A percentile compares a stretch with the other conserved stretches of the same genome.
Evolutionary conservation across 805 yeast species (phyloP).

Genomic region (Saccharomycopsis babjevae): DNA sequence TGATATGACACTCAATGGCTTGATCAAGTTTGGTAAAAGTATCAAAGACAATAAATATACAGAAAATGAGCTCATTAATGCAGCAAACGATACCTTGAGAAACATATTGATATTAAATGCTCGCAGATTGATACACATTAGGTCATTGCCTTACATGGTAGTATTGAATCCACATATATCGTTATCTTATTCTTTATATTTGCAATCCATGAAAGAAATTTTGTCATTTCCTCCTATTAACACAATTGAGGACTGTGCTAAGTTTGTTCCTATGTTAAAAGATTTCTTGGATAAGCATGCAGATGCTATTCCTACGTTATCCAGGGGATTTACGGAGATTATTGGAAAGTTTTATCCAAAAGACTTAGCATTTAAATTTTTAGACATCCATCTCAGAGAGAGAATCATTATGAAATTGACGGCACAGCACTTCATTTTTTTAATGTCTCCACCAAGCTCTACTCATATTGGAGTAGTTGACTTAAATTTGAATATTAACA

Average conservation of each 20-base stretch:
- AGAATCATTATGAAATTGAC: conserved; percentile 79
- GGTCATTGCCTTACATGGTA: conserved; percentile 72
- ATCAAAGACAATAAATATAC: conserved; percentile 23
- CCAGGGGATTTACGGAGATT: conserved; percentile 74
- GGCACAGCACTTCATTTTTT: conserved; percentile 73
- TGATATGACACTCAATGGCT: conserved; percentile 39
- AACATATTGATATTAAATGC: conserved; percentile 54
- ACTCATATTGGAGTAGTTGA: conserved; percentile 59
- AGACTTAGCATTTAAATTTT: conserved; percentile 45
- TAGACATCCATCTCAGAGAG: conserved; percentile 70
- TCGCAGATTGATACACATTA: conserved; percentile 56
- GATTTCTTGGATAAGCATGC: conserved; percentile 65
- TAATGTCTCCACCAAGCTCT: conserved; percentile 38
- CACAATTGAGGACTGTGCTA: conserved; percentile 43
- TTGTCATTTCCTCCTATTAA: conserved; percentile 33
- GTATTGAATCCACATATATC: conserved; percentile 82
- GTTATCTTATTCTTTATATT: conserved; percentile 61
- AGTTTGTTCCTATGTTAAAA: conserved; percentile 42
- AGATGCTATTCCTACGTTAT: conserved; percentile 72
- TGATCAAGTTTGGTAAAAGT: conserved; percentile 36
- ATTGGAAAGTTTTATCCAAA: conserved; percentile 33
- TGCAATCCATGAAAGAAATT: conserved; percentile 52
- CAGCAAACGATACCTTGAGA: conserved; percentile 48
- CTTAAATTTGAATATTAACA: conserved; percentile 51
- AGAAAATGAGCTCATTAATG: conserved; percentile 24